A percentile compares a stretch with the other conserved stretches of the same genome.
Conservation (phyloP, 1,139 yeast species). For the Suhomyces anneliseae region DNA sequence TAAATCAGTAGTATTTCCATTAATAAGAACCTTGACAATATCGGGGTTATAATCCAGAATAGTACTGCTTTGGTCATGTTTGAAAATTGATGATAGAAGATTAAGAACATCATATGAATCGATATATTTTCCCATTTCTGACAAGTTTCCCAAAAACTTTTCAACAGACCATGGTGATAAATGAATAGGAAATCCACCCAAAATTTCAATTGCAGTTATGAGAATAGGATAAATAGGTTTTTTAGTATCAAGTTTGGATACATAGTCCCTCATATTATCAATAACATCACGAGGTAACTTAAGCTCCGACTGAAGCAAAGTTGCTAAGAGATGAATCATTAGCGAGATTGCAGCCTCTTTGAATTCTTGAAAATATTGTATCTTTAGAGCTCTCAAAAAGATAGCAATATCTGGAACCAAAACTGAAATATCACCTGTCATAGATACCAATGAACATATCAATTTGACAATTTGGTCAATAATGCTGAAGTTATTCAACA, state of each 20-base stretch:
- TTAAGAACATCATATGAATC: conserved; percentile 10
- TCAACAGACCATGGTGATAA: conserved; percentile 17
- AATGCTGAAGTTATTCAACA: conserved; percentile 17
- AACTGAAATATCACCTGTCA: conserved; percentile 11
- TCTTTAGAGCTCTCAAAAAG: conserved; percentile 14
- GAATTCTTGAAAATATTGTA: conserved; percentile 11
- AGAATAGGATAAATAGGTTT: conserved; percentile 15
- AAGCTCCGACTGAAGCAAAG: conserved; percentile 9
- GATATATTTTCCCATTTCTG: background rate
- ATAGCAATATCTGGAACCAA: conserved; percentile 26
- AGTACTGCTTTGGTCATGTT: conserved; percentile 5
- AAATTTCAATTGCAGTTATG: conserved; percentile 12
- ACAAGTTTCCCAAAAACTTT: conserved; percentile 15
- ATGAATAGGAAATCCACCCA: conserved; percentile 8
- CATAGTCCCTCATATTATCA: conserved; percentile 11
- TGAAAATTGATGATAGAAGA: conserved; percentile 22
- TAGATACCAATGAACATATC: conserved; percentile 22
- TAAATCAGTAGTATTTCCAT: conserved; percentile 8
- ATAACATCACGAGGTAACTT: background rate
- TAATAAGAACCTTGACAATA: conserved; percentile 25
- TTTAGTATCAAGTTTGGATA: conserved; percentile 4
- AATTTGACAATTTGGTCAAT: conserved; percentile 21
- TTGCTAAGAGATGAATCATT: conserved; percentile 13
- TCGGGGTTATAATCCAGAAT: conserved; percentile 6
- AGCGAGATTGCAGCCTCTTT: conserved; percentile 12